These are phyloP conservation scores for Microglena sp. DNA, from an alignment of 139 green algal species.

Conservation along the genomic window DNA sequence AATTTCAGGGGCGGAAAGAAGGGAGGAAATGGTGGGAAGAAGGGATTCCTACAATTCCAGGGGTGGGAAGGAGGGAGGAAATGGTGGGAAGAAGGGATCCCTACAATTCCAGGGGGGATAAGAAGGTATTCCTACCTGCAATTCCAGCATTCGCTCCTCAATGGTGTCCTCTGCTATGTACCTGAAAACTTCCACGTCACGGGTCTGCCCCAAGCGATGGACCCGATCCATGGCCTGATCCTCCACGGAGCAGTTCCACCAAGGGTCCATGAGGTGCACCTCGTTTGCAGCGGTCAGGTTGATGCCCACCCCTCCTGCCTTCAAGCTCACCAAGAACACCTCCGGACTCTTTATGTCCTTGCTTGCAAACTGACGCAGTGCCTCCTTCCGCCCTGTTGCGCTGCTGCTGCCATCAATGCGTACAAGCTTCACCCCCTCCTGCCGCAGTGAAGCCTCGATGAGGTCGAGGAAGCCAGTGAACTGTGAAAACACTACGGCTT, in stretches of 20 bases:
- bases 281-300: constrained; percentile 49
- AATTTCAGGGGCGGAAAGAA: too few relatives aligned
- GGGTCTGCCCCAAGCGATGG: constrained; percentile 55
- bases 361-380: constrained; percentile 11
- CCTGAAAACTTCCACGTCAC: constrained; percentile 38
- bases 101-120: too few relatives aligned
- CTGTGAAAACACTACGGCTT: constrained; percentile 27
- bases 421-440: constrained; percentile 13
- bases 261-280: constrained; percentile 48
- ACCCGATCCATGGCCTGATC: constrained; percentile 69
- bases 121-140: too few relatives aligned
- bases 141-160: constrained; percentile 69
- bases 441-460: constrained; percentile 10
- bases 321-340: constrained; percentile 26
- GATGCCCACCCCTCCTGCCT: constrained; percentile 28
- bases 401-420: constrained; percentile 31
- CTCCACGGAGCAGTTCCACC: constrained; percentile 59
- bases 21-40: too few relatives aligned
- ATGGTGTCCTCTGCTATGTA: constrained; percentile 50
- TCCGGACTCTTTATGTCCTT: constrained; percentile 5
- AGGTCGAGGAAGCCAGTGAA: constrained; percentile 42
- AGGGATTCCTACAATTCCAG: too few relatives aligned
- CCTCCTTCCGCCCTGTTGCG: constrained; percentile 6
- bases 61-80: too few relatives aligned
- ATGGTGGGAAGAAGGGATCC: too few relatives aligned